Evolutionary conservation across 257 asterid genomes (phyloP), one percentile per base, ranked within the genome.

Genomic region (Nicotiana otophora): DNA sequence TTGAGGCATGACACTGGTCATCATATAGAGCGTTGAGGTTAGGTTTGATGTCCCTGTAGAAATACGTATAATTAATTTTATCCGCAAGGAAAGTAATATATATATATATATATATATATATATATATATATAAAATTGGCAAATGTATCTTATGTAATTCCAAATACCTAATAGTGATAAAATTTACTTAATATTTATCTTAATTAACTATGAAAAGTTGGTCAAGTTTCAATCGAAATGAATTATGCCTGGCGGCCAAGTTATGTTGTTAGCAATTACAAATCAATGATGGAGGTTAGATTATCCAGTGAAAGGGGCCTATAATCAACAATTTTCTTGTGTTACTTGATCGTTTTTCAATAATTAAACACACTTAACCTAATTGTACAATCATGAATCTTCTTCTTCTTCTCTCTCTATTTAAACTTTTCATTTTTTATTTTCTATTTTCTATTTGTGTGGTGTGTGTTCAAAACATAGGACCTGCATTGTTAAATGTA

Each of bases 1-100:
- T 60, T 30, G 64, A 66, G 64, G 78, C 78, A 84, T 57, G 76
- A 79, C 57, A 60, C 10, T 63, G 8, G 48, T 77, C 68, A 79
- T 55, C 64, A 80, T 80, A 69, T 15, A 46, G 55, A 58, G 74
- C 63, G 31, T 68, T 48, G 51, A 46, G 19, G 80, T 85, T 82
- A 82, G 85, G 83, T 85, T 48, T 58, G 79, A 69, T 68, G 83
- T 77, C 85, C 62, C 57, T 16, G 19, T 82, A 23, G 26, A 12
- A 17, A 31, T 15, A 66, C 10, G 58, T 81, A 15, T n/a, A 65
- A 10, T 74, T 51, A 2, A 74, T 74, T 74, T 48, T 48, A 48
- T 74, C 10, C n/a, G 26, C 6, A 51, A 51, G 30, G 26, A 4
- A 75, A 15, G 46, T 28, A 39, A 36, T 2, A 51, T 26, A 36